phyloP scores from a whole-genome alignment of 176 grass and related monocot genomes.

The Phyllostachys edulis region DNA sequence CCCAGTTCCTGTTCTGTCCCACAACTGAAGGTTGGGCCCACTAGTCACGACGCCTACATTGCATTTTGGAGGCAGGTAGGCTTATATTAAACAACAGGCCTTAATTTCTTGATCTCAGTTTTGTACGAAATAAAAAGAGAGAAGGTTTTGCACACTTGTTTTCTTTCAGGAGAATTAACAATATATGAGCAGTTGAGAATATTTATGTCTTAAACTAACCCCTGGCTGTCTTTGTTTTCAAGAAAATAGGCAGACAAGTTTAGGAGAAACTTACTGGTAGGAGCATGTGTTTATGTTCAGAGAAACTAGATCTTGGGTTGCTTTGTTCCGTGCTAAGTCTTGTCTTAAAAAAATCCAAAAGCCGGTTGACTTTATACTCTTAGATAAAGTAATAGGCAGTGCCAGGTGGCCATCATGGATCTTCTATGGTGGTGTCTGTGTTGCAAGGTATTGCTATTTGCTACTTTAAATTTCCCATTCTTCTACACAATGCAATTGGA shows the following conservation, averaged over 20 bases:
- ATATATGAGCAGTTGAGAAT: slow-evolving; percentile 34
- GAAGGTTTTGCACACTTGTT: background rate
- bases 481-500: background rate
- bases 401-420: slow-evolving; percentile 25
- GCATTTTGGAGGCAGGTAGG: background rate
- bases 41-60: slow-evolving; percentile 12
- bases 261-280: slow-evolving; percentile 50
- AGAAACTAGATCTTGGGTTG: slow-evolving; percentile 47
- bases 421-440: slow-evolving; percentile 27
- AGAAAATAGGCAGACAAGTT: slow-evolving; percentile 56
- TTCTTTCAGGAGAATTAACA: slow-evolving; percentile 7
- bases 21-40: slow-evolving; percentile 14
- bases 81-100: background rate
- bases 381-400: slow-evolving; percentile 28
- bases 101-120: background rate
- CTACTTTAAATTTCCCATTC: background rate
- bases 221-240: slow-evolving; percentile 40
- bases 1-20: slow-evolving; percentile 30
- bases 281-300: slow-evolving; percentile 47
- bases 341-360: slow-evolving; percentile 44
- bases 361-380: slow-evolving; percentile 50
- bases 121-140: background rate
- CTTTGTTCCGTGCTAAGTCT: slow-evolving; percentile 47
- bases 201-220: slow-evolving; percentile 47
- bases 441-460: background rate